Evolutionary conservation across 352 stramenopile species (phyloP), one percentile per base, ranked within the genome.

Genomic region (Phytophthora tubulina): DNA sequence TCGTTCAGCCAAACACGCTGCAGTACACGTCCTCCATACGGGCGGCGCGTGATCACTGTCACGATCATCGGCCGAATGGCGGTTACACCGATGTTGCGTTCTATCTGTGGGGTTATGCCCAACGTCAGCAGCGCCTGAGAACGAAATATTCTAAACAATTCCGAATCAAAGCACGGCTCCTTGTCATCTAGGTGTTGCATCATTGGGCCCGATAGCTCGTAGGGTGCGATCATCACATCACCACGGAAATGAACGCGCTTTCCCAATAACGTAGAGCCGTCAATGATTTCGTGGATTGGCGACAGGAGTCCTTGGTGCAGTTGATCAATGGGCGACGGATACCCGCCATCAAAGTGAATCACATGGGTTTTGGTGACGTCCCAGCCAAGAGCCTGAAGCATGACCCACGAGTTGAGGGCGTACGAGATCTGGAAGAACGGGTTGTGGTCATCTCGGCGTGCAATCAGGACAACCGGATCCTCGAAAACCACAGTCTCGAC

Each of bases 1-100:
- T 92, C 84, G 55, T 92, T 94, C 13, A 76, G 32, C 86, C 86
- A 94, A 30, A 90, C 75, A 45, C 86, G 86, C 60, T 88, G 72
- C 17, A 94, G 27, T 10, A 44, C 66, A 15, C 86, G 82, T 2
- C 86, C 86, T 1, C 44, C 52, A 56, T 90, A 90, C 10, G 81
- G 68, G 0, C 81, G 66, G 32, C 86, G 79, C 13, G 82, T 84
- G 38, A 94, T 89, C 32, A 92, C 72, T 1, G 86, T 94, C 48
- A 93, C 68, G n/a, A 77, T 45, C 59, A 80, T 78, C 6, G 57
- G 63, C 1, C 67, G 55, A 8, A 65, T 57, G 8, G 10, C 44
- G 9, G 70, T 76, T 3, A 67, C 45, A 8, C 44, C 52, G 33
- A 73, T 48, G 35, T 71, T 45, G 1, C 60, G 58, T 51, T 89